These are phyloP conservation scores for Periglandula ipomoeae DNA, from an alignment of 2,329 filamentous ascomycete genomes.

Conservation along the genomic window DNA sequence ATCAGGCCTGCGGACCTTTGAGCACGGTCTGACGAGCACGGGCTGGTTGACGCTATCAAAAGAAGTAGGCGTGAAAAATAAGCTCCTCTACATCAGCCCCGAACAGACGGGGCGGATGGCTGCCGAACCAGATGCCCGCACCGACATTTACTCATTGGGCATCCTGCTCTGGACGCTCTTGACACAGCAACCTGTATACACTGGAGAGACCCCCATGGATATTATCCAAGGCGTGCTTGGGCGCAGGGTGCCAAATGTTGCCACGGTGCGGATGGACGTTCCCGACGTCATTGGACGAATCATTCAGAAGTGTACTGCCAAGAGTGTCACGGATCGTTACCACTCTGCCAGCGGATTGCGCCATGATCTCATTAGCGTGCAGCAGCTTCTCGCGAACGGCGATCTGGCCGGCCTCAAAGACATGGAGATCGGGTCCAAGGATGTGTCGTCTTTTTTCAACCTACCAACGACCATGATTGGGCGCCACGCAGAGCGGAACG, in stretches of 20 bases:
- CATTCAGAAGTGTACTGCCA: conserved; percentile 87
- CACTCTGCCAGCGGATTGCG: conserved; percentile 82
- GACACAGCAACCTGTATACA: conserved; percentile 71
- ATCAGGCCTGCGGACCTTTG: conserved; percentile 78
- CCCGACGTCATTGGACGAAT: conserved; percentile 75
- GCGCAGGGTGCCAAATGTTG: conserved; percentile 67
- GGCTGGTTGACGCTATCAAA: conserved; percentile 80
- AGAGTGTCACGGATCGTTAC: conserved; percentile 79
- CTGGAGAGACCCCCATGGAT: conserved; percentile 71
- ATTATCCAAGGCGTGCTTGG: conserved; percentile 85
- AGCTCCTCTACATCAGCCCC: conserved; percentile 84
- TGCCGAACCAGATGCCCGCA: conserved; percentile 82
- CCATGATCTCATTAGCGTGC: conserved; percentile 66
- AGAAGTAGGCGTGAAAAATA: conserved; percentile 78
- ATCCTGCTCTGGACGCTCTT: conserved; percentile 83
- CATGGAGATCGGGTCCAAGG: conserved; percentile 71
- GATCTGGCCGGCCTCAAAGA: conserved; percentile 61
- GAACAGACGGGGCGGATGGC: conserved; percentile 92
- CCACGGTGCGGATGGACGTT: conserved; percentile 69
- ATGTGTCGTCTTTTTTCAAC: conserved; percentile 88
- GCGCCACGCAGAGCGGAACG: conserved; percentile 59
- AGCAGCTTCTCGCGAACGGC: conserved; percentile 65
- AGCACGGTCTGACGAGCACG: conserved; percentile 76
- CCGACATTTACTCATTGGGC: conserved; percentile 88
- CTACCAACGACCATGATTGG: conserved; percentile 77